Conservation (phyloP, 2,329 filamentous ascomycete genomes). For the Curvularia spicifera region DNA sequence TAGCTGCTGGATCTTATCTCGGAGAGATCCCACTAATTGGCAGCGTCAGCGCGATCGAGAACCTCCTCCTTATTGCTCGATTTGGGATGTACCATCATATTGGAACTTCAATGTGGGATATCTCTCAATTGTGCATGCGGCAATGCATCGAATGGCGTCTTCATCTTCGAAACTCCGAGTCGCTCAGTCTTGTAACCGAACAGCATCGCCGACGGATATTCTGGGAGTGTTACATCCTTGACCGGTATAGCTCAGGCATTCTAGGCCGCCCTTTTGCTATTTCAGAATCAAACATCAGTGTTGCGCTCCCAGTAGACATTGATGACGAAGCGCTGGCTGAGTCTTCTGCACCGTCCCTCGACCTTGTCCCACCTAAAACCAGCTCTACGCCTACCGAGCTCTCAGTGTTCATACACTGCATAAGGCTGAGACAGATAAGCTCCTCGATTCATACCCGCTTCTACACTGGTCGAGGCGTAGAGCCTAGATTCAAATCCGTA, state of each 20-base stretch:
- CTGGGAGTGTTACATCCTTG: conserved; percentile 56
- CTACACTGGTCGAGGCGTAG: conserved; percentile 11
- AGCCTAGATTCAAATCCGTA: neutral
- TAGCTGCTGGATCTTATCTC: conserved; percentile 47
- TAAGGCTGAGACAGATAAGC: conserved; percentile 51
- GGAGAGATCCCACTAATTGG: conserved; percentile 40
- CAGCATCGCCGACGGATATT: conserved; percentile 53
- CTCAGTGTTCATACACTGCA: conserved; percentile 50
- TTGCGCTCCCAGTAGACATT: conserved; percentile 47
- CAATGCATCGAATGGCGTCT: conserved; percentile 52
- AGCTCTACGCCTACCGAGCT: conserved; percentile 35
- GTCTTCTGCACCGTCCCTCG: neutral
- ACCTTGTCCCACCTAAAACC: neutral
- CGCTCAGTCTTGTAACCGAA: conserved; percentile 36
- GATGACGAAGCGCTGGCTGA: conserved; percentile 41
- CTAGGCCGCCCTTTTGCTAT: conserved; percentile 54
- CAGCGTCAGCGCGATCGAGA: conserved; percentile 49
- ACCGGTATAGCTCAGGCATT: conserved; percentile 54
- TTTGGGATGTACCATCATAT: conserved; percentile 56
- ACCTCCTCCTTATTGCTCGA: conserved; percentile 50
- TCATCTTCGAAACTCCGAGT: conserved; percentile 27
- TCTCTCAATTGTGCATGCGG: conserved; percentile 51
- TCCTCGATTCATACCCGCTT: conserved; percentile 50
- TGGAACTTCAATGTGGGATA: conserved; percentile 52
- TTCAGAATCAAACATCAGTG: conserved; percentile 49